Evolutionary conservation across 768 basidiomycete species (phyloP), one percentile per base, ranked within the genome.

Genomic region (Psilocybe subaeruginosa): DNA sequence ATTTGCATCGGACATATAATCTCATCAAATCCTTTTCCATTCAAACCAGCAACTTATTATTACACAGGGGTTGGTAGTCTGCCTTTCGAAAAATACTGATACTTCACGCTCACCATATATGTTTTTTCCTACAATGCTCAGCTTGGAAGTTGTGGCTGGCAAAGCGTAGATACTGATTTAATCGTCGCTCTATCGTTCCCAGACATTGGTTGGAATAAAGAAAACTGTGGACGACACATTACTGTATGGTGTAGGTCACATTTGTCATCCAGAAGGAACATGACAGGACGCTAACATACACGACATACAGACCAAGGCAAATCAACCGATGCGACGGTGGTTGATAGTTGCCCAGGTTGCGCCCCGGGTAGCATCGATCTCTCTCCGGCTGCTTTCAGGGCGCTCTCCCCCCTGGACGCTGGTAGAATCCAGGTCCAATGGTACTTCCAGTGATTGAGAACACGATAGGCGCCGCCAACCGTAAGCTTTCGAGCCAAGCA

Each of bases 321-420:
- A 50, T 64, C 63, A 30, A 56, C 67, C 31, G 61, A 60, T 16
- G 72, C 64, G 8, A 67, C 54, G 6, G 66, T 73, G 47, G 72
- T 70, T 23, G 73, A 74, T 56, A 54, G 59, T 12, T 75, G 74
- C 57, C 64, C 64, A 1, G 68, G 67, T 7, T 75, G 74, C 51
- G 65, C 49, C 14, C 47, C 60, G 1, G 56, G 66, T n/a, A 63
- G 63, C 43, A 64, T 74, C 45, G 74, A 75, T 62, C 62, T 75
- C 31, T 70, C 73, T 4, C 72, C 69, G 4, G 46, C 65, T 12
- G 69, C 72, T 4, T 75, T 75, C 33, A 6, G 4, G 30, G 51
- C 51, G 6, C 33, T 53, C 16, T 30, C 51, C 9, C 51, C 51
- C 16, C 33, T 53, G 14, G 51, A 53, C 11, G 51, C 51, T n/a